These are phyloP conservation scores for Fragosphaeria purpurea DNA, from an alignment of 2,329 filamentous ascomycete genomes.

Conservation along the genomic window DNA sequence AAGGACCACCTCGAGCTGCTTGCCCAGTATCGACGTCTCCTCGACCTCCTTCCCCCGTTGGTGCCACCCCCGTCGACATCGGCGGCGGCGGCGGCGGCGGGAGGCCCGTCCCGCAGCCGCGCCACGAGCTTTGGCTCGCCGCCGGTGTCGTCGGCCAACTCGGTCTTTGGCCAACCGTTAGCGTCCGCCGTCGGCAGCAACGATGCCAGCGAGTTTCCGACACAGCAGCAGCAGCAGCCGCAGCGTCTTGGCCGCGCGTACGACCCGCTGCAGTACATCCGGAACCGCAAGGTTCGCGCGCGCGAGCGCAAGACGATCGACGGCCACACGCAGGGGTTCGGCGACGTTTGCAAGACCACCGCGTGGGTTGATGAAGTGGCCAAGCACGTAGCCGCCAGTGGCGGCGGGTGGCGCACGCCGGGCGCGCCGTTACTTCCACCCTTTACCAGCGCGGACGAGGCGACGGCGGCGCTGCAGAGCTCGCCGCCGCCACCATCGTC, in stretches of 20 bases:
- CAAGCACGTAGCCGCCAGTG: constrained; percentile 29
- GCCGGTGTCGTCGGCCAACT: constrained; percentile 20
- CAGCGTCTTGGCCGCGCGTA: constrained; percentile 57
- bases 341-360: constrained; percentile 59
- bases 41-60: constrained; percentile 70
- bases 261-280: constrained; percentile 85
- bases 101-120: constrained; percentile 18
- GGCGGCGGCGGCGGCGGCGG: constrained; percentile 23
- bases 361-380: constrained; percentile 68
- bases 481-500: constrained; percentile 34
- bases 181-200: constrained; percentile 16
- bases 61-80: constrained; percentile 39
- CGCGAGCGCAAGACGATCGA: constrained; percentile 68
- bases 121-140: constrained; percentile 33
- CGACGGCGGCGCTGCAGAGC: constrained; percentile 24
- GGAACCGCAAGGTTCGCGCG: constrained; percentile 77
- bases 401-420: constrained; percentile 17
- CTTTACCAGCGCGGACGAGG: constrained; percentile 36
- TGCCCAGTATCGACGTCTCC: constrained; percentile 68
- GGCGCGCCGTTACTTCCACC: constrained; percentile 28
- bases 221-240: constrained; percentile 8
- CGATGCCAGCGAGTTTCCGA: neutral
- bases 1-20: constrained; percentile 78
- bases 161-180: constrained; percentile 11
- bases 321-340: constrained; percentile 66